phyloP scores from a whole-genome alignment of 2,329 filamentous ascomycete genomes.

The Ploettnerulaceae sp. region DNA sequence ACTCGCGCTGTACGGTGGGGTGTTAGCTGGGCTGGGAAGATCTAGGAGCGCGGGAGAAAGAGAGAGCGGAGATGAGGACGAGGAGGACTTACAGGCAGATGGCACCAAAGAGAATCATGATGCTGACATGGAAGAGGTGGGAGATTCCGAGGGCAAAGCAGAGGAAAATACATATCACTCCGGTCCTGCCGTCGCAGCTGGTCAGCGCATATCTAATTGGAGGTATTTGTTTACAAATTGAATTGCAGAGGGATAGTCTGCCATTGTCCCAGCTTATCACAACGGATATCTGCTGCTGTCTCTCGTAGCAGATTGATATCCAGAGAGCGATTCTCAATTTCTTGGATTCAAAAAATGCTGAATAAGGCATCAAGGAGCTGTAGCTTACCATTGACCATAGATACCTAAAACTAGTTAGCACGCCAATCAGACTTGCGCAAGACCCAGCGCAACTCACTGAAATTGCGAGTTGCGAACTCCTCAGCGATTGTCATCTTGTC shows the following conservation, averaged over 20 bases:
- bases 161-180: constrained; percentile 65
- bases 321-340: constrained; percentile 1
- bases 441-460: constrained; percentile 51
- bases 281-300: neutral
- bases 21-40: constrained; percentile 14
- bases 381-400: constrained; percentile 68
- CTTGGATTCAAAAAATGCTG: neutral
- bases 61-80: neutral
- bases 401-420: constrained; percentile 49
- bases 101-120: constrained; percentile 41
- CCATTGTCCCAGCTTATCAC: neutral
- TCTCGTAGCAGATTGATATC: neutral
- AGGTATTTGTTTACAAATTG: neutral
- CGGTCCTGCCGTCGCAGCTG: constrained; percentile 48
- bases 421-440: neutral
- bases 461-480: constrained; percentile 68
- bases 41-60: neutral
- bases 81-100: constrained; percentile 48
- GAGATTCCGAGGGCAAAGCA: constrained; percentile 66
- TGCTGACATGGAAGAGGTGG: constrained; percentile 55
- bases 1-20: constrained; percentile 53
- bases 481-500: constrained; percentile 65
- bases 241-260: neutral
- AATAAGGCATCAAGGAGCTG: constrained; percentile 1
- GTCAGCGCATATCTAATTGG: constrained; percentile 9